These are phyloP conservation scores for Nymphaea colorata DNA, from an alignment of 164 flowering plant species.

Conservation along the genomic window DNA sequence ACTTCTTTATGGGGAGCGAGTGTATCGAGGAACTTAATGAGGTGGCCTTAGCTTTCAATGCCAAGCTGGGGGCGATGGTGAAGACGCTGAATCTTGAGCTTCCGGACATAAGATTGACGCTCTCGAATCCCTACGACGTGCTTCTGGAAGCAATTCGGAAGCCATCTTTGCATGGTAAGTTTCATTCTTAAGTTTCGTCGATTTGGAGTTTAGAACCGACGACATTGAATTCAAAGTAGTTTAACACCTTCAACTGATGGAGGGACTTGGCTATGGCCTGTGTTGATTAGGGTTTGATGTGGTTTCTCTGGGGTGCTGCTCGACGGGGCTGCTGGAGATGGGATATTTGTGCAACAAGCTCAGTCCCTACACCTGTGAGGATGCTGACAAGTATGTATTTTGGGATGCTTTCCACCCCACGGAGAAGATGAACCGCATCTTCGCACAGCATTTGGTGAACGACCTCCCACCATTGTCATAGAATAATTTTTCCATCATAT, in stretches of 20 bases:
- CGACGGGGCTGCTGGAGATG: conserved; percentile 31
- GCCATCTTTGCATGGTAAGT: conserved; percentile 15
- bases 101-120: conserved; percentile 6
- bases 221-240: no score
- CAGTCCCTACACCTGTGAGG: conserved; percentile 23
- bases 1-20: not conserved
- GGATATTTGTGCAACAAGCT: conserved; percentile 17
- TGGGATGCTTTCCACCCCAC: conserved; percentile 45
- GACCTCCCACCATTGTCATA: conserved; percentile 20
- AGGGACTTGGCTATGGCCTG: no score
- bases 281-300: conserved; percentile 20
- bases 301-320: conserved; percentile 24
- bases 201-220: no score
- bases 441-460: conserved; percentile 29
- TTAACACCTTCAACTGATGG: no score
- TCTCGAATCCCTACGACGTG: conserved; percentile 8
- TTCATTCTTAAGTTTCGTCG: not conserved
- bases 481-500: not conserved
- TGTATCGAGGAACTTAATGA: conserved; percentile 13
- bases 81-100: conserved; percentile 3
- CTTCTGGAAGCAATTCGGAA: conserved; percentile 7
- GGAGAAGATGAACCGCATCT: conserved; percentile 21
- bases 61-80: conserved; percentile 5
- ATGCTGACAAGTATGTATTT: conserved; percentile 27
- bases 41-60: conserved; percentile 11